Evolutionary conservation across 768 basidiomycete genomes (phyloP).

Genomic region (Vararia minispora): DNA sequence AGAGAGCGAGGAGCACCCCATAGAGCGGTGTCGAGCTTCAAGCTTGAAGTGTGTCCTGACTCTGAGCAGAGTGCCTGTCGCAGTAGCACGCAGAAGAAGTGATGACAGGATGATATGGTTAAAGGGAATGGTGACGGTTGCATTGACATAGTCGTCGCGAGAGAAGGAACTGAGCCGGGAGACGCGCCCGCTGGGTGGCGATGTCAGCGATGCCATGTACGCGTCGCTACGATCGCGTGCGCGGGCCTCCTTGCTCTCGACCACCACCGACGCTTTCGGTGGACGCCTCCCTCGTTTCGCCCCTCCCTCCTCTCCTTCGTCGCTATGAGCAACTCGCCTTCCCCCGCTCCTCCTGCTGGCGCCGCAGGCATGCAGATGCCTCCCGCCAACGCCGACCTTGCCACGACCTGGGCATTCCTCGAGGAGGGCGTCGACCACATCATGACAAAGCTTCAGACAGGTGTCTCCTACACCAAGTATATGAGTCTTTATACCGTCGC

Average conservation of each 20-base stretch:
- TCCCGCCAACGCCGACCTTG: constrained; percentile 53
- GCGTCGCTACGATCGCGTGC: background rate
- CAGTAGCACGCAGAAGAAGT: too few relatives aligned
- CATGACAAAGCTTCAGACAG: constrained; percentile 84
- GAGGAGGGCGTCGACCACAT: constrained; percentile 87
- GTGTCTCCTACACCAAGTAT: constrained; percentile 83
- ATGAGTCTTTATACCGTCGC: constrained; percentile 86
- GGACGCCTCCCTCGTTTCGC: background rate
- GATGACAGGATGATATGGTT: too few relatives aligned
- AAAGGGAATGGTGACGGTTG: too few relatives aligned
- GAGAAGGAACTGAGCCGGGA: too few relatives aligned
- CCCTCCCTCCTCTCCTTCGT: background rate
- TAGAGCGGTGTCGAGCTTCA: too few relatives aligned
- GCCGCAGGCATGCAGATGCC: constrained; percentile 53
- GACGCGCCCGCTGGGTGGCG: too few relatives aligned
- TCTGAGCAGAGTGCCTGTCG: too few relatives aligned
- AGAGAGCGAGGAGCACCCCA: too few relatives aligned
- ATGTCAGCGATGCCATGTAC: too few relatives aligned
- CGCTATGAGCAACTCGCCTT: constrained; percentile 3
- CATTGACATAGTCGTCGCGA: too few relatives aligned
- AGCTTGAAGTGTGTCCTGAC: too few relatives aligned
- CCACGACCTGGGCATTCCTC: constrained; percentile 81
- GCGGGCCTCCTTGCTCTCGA: constrained; percentile 4
- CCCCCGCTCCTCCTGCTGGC: too few relatives aligned
- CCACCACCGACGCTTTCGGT: constrained; percentile 7